Evolutionary conservation across 257 asterid genomes (phyloP).

Genomic region (Mentha longifolia): DNA sequence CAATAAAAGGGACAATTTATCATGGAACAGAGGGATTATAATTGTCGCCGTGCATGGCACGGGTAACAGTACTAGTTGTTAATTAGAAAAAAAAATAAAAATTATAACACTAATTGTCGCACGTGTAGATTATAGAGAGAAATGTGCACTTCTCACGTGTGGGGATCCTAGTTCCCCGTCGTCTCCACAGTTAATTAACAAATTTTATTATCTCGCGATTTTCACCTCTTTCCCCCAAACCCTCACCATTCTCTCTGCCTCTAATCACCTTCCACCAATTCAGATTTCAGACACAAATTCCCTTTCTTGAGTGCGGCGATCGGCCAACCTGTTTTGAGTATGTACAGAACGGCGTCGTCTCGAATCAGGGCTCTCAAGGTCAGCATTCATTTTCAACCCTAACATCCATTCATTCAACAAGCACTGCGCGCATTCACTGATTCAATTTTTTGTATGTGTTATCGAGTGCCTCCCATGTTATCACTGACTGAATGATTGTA

Average conservation of each 20-base stretch:
- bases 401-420: background rate
- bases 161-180: conserved; percentile 46
- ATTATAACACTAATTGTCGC: background rate
- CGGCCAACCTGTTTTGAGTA: conserved; percentile 35
- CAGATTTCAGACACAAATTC: background rate
- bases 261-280: background rate
- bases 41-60: too few species aligned
- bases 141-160: conserved; percentile 31
- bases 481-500: conserved; percentile 5
- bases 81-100: too few species aligned
- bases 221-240: conserved; percentile 16
- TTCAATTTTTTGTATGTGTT: conserved; percentile 11
- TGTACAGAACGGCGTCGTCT: conserved; percentile 71
- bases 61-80: too few species aligned
- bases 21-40: too few species aligned
- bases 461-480: background rate
- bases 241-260: background rate
- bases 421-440: background rate
- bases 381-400: conserved; percentile 16
- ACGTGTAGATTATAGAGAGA: conserved; percentile 17
- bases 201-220: background rate
- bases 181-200: background rate
- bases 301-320: conserved; percentile 9
- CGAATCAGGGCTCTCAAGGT: conserved; percentile 77
- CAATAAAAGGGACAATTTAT: too few species aligned